Evolutionary conservation across 2,329 filamentous ascomycete species (phyloP), one percentile per base, ranked within the genome.

Genomic region (Parastagonospora avenae): DNA sequence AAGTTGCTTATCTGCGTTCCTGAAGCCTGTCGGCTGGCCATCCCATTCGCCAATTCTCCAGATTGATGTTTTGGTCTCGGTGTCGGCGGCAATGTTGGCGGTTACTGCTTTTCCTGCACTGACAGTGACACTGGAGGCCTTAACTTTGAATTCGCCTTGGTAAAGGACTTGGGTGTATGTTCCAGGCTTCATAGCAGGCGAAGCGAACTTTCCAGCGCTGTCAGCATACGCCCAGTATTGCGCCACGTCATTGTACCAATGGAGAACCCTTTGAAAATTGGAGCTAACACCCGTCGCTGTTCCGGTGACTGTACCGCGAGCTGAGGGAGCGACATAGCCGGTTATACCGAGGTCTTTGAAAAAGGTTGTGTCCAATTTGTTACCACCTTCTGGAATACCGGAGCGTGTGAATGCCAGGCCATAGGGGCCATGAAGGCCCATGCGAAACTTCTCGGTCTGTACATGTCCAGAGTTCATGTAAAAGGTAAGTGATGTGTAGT

Each of bases 81-180:
- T 77, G 11, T 68, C 74, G 29, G 79, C 80, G 2, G 79, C 77
- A 40, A 86, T 85, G 63, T 80, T 78, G 42, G 77, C 76, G 2
- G 75, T 78, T 0, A 77, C 77, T 1, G 77, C 76, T 29, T 70
- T 68, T 4, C 82, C 82, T 1, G 80, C 80, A 2, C 73, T 74
- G 35, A 86, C 82, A 0, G 46, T 63, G 12, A 73, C 68, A 31
- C 72, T 75, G 19, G 75, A 71, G 2, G 77, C 76, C 4, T 80
- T 82, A 8, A 85, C 81, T 54, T 79, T 76, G 63, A 80, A 80
- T 66, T 86, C 84, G 14, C 76, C 79, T 58, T 84, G 82, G 70
- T 86, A 86, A 32, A 88, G 78, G 4, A 85, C 80, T 79, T 87
- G 86, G n/a, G 83, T 87, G 72, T 88, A 88, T 0, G 82, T 86